Evolutionary conservation across 495 filamentous ascomycete species (phyloP).

Genomic region (Chaetomidium leptoderma): DNA sequence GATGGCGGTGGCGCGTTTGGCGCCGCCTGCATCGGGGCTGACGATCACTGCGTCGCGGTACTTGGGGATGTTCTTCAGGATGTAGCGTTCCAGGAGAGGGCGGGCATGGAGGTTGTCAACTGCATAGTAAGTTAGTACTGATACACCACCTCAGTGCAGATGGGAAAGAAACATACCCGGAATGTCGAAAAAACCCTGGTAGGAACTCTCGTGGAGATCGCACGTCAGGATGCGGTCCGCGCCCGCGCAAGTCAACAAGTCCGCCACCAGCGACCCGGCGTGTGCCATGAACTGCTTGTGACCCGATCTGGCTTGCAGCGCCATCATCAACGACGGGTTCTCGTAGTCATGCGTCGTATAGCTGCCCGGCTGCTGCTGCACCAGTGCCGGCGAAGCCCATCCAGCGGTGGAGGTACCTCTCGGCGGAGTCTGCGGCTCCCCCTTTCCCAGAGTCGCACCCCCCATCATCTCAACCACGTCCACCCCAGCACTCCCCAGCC

Average conservation of each 20-base stretch:
- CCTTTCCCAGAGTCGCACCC: conserved; percentile 16
- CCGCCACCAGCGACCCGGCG: conserved; percentile 88
- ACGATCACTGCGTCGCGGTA: conserved; percentile 87
- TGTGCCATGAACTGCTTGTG: conserved; percentile 99
- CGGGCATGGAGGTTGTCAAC: conserved; percentile 95
- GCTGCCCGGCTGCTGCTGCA: background rate
- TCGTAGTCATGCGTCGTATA: conserved; percentile 58
- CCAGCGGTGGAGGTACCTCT: background rate
- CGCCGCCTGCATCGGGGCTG: conserved; percentile 92
- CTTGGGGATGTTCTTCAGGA: conserved; percentile 80
- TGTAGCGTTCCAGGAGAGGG: conserved; percentile 83
- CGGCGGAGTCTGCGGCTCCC: background rate
- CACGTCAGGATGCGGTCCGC: conserved; percentile 95
- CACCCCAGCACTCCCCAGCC: conserved; percentile 53
- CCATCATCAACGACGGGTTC: conserved; percentile 46
- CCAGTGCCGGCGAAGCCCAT: background rate
- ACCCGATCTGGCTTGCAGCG: conserved; percentile 75
- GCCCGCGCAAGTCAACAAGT: conserved; percentile 89
- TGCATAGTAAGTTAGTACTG: background rate
- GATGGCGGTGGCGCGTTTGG: conserved; percentile 94
- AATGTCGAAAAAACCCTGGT: conserved; percentile 95
- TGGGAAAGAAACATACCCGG: conserved; percentile 39
- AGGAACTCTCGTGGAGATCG: conserved; percentile 74
- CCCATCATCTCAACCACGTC: conserved; percentile 65
- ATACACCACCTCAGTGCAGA: background rate